Evolutionary conservation across 805 yeast genomes (phyloP), one percentile per base, ranked within the genome.

Genomic region (Yarrowia hollandica): DNA sequence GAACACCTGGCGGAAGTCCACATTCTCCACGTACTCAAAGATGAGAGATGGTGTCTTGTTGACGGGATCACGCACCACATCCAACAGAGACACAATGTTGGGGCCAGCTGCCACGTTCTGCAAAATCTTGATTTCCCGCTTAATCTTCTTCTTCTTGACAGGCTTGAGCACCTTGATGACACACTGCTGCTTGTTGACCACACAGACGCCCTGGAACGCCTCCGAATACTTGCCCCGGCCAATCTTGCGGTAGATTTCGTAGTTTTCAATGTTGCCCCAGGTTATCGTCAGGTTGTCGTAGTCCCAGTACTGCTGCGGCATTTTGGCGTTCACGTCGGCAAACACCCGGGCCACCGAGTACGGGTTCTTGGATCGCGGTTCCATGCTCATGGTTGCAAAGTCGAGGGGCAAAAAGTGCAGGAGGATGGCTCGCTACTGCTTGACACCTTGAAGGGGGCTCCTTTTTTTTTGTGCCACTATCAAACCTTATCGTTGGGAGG

Each of bases 191-290:
- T 84, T 82, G 60, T 80, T 79, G 38, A 78, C 69, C 60, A 73
- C 61, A 65, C 87, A 83, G 35, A 87, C 79, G 6, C 97, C 97
- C 64, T 89, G 82, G 68, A 91, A 91, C 48, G 91, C 97, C 74
- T 91, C 97, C 14, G 95, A 87, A 71, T 91, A 91, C 73, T 90
- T 90, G 52, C 97, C 97, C 60, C 97, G 80, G 10, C 97, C 97
- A 54, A 91, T 80, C 71, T 90, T 90, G 62, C 83, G 82, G 35
- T 86, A 78, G 46, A 90, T 84, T 74, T 91, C 97, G 71, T 90
- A 90, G 68, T 86, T 84, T n/a, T 83, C 81, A 64, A 88, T 95
- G 39, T 82, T 77, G 33, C 94, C 90, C 96, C 97, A 90, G 64
- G 82, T 82, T 62, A 91, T 84, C 54, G 52, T 37, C 18, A 34